These are phyloP conservation scores for Bipolaris sorokiniana DNA, from an alignment of 2,329 filamentous ascomycete species.

Conservation along the genomic window DNA sequence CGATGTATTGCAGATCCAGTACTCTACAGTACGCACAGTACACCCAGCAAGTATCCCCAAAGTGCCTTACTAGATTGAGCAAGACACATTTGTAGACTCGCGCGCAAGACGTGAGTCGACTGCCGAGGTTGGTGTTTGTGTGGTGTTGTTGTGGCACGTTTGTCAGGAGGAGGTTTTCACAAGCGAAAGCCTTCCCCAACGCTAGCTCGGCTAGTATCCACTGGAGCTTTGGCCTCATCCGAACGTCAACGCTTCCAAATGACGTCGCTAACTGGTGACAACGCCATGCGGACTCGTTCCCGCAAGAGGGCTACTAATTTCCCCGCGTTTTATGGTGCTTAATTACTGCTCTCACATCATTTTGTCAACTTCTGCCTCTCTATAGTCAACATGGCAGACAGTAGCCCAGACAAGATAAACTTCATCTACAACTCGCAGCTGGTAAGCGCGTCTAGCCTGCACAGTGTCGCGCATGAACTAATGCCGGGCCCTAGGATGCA, in stretches of 20 bases:
- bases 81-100: neutral
- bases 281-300: constrained; percentile 28
- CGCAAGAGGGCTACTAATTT: constrained; percentile 23
- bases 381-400: constrained; percentile 13
- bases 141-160: neutral
- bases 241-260: constrained; percentile 21
- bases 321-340: constrained; percentile 30
- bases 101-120: neutral
- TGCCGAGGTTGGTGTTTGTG: neutral
- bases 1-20: neutral
- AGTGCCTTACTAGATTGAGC: neutral
- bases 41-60: neutral
- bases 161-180: constrained; percentile 18
- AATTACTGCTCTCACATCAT: constrained; percentile 2
- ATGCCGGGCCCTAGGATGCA: constrained; percentile 41
- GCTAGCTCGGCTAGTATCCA: constrained; percentile 24
- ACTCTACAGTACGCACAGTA: neutral
- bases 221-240: constrained; percentile 19
- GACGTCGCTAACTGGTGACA: constrained; percentile 27
- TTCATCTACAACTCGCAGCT: constrained; percentile 55
- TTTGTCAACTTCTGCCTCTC: constrained; percentile 1
- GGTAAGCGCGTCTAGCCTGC: constrained; percentile 32
- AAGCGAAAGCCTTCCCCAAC: constrained; percentile 18
- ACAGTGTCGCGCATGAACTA: neutral
- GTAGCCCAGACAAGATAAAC: constrained; percentile 28